phyloP scores from a whole-genome alignment of 805 yeast genomes.

The Yamadazyma endophytica region DNA sequence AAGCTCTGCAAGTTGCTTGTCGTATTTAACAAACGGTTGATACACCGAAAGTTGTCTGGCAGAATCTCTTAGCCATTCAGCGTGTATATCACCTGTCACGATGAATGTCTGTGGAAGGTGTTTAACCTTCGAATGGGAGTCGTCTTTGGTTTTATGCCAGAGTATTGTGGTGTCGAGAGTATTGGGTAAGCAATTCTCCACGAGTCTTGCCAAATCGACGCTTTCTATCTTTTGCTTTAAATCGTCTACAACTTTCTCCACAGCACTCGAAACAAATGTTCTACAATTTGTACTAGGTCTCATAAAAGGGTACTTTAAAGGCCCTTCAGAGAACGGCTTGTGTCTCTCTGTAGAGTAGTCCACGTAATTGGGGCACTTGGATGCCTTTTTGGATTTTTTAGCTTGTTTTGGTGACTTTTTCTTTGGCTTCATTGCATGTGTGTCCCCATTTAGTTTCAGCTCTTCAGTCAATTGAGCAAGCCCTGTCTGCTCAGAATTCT shows the following conservation, averaged over 20 bases:
- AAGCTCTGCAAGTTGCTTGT: slow-evolving; percentile 45
- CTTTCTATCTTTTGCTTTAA: slow-evolving; percentile 48
- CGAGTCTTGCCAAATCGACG: slow-evolving; percentile 65
- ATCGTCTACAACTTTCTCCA: slow-evolving; percentile 57
- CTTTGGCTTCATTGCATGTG: too few species aligned
- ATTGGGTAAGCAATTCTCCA: slow-evolving; percentile 83
- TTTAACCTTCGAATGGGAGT: background rate
- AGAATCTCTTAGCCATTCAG: slow-evolving; percentile 89
- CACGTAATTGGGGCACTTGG: slow-evolving; percentile 57
- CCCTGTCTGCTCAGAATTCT: too few species aligned
- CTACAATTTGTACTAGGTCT: slow-evolving; percentile 72
- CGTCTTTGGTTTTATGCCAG: slow-evolving; percentile 47
- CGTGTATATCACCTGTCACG: slow-evolving; percentile 90
- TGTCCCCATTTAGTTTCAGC: too few species aligned
- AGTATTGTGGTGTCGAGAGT: slow-evolving; percentile 83
- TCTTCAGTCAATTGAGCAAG: too few species aligned
- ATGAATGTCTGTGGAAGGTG: slow-evolving; percentile 58
- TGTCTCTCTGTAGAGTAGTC: slow-evolving; percentile 55
- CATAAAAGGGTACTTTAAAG: slow-evolving; percentile 60
- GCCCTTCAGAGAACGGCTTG: slow-evolving; percentile 56
- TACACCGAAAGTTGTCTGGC: slow-evolving; percentile 79
- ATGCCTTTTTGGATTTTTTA: slow-evolving; percentile 1
- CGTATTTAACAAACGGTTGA: slow-evolving; percentile 54
- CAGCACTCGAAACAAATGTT: slow-evolving; percentile 59
- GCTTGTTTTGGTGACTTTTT: too few species aligned